Evolutionary conservation across 257 asterid genomes (phyloP).

Genomic region (Avicennia marina): DNA sequence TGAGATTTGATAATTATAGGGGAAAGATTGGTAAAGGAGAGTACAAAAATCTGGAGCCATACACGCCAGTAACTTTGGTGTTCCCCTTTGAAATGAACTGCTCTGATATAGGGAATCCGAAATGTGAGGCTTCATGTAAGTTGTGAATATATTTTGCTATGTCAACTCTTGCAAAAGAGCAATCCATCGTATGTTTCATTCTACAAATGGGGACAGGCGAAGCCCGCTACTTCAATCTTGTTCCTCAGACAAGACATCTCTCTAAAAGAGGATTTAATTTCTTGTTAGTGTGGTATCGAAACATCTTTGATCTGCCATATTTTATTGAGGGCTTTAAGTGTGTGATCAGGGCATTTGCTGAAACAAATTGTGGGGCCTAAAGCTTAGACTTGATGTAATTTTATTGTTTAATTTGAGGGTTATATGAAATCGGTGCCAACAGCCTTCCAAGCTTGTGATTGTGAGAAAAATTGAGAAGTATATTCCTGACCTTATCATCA

Average conservation of each 20-base stretch:
- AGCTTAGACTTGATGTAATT: too few species aligned
- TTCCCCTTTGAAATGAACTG: constrained; percentile 3
- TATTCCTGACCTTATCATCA: background rate
- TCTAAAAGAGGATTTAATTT: background rate
- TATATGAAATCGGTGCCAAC: too few species aligned
- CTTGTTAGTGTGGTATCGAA: too few species aligned
- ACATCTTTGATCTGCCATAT: too few species aligned
- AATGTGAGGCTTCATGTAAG: constrained; percentile 16
- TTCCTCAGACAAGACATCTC: constrained; percentile 2
- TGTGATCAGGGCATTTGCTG: too few species aligned
- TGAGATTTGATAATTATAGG: constrained; percentile 4
- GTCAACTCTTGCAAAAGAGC: constrained; percentile 18
- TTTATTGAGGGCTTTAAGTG: too few species aligned
- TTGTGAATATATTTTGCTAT: constrained; percentile 11
- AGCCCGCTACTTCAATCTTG: constrained; percentile 22
- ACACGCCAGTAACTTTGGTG: background rate
- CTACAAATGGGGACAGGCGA: constrained; percentile 16
- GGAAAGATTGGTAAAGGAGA: background rate
- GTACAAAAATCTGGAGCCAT: background rate
- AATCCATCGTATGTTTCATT: background rate
- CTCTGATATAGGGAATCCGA: constrained; percentile 12
- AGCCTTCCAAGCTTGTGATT: too few species aligned
- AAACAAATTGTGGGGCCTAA: too few species aligned
- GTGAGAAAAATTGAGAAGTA: too few species aligned
- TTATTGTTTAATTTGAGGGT: too few species aligned